Evolutionary conservation across 2,329 filamentous ascomycete species (phyloP).

Genomic region (Thielaviopsis ethacetica): DNA sequence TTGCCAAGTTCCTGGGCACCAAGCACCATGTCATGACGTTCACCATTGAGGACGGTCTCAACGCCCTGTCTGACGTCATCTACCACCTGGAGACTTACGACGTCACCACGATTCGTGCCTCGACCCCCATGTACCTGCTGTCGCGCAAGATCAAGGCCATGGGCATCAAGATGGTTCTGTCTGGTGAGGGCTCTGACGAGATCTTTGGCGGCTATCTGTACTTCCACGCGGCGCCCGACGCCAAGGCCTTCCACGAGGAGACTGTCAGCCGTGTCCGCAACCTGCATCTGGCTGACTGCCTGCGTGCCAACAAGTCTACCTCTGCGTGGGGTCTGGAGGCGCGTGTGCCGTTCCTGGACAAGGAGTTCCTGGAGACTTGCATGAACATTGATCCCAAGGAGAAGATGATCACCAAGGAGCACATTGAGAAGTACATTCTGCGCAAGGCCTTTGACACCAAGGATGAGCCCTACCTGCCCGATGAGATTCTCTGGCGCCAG

Average conservation of each 20-base stretch:
- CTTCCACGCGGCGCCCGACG: constrained; percentile 88
- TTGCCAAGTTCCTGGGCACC: constrained; percentile 91
- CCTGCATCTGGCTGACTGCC: constrained; percentile 87
- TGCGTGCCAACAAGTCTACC: constrained; percentile 97
- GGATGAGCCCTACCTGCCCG: constrained; percentile 81
- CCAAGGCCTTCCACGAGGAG: constrained; percentile 87
- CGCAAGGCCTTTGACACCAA: constrained; percentile 93
- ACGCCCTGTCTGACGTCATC: constrained; percentile 93
- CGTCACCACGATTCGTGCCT: constrained; percentile 94
- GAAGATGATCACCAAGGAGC: constrained; percentile 85
- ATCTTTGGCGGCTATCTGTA: constrained; percentile 98
- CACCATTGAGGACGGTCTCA: constrained; percentile 90
- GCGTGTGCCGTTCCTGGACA: constrained; percentile 94
- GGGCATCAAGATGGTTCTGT: constrained; percentile 98
- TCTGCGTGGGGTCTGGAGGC: constrained; percentile 96
- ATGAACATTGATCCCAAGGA: constrained; percentile 92
- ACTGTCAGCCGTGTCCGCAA: constrained; percentile 91
- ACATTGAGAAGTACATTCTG: constrained; percentile 94
- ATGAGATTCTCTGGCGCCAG: constrained; percentile 92
- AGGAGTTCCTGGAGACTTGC: constrained; percentile 78
- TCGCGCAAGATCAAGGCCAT: constrained; percentile 98
- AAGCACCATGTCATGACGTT: constrained; percentile 98
- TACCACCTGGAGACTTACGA: constrained; percentile 97
- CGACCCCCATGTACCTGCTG: constrained; percentile 95
- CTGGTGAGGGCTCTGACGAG: constrained; percentile 91